Conservation (phyloP, 805 yeast genomes). For the Candida boleticola region DNA sequence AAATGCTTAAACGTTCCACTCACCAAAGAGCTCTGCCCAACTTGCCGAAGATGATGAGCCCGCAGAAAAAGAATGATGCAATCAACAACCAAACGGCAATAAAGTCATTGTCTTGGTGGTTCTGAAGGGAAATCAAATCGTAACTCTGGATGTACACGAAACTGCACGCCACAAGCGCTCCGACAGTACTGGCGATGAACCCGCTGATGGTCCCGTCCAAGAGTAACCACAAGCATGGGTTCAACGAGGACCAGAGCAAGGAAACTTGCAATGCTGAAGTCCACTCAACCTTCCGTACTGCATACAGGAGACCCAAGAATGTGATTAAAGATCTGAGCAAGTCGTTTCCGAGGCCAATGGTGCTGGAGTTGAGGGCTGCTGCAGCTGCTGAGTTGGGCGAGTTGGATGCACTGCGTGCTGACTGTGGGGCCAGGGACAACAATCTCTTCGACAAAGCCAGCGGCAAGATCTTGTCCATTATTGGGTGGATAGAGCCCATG, state of each 20-base stretch:
- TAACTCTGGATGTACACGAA: conserved; percentile 29
- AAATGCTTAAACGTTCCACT: too few relatives aligned
- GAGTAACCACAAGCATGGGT: conserved; percentile 65
- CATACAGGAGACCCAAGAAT: conserved; percentile 68
- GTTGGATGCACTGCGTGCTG: conserved; percentile 4
- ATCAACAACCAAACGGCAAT: conserved; percentile 51
- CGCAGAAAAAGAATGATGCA: conserved; percentile 65
- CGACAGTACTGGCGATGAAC: conserved; percentile 37
- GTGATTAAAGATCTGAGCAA: conserved; percentile 50
- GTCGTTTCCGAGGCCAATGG: conserved; percentile 21
- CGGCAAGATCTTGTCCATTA: conserved; percentile 35
- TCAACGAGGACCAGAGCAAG: conserved; percentile 58
- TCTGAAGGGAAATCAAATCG: conserved; percentile 16
- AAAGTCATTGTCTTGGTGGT: conserved; percentile 20
- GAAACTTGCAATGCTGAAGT: conserved; percentile 62
- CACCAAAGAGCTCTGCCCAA: conserved; percentile 51
- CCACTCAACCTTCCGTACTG: conserved; percentile 71
- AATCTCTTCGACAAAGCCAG: conserved; percentile 26
- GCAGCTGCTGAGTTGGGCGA: conserved; percentile 10
- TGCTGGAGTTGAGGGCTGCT: conserved; percentile 11
- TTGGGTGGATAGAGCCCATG: conserved; percentile 57
- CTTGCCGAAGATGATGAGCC: conserved; percentile 65
- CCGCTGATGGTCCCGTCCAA: conserved; percentile 61
- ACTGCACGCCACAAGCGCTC: conserved; percentile 30
- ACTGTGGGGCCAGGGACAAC: conserved; percentile 38